Base-by-base conservation (phyloP, 225 moss, liverwort and hornwort species). In the Bryoerythrophyllum caledonicum region DNA sequence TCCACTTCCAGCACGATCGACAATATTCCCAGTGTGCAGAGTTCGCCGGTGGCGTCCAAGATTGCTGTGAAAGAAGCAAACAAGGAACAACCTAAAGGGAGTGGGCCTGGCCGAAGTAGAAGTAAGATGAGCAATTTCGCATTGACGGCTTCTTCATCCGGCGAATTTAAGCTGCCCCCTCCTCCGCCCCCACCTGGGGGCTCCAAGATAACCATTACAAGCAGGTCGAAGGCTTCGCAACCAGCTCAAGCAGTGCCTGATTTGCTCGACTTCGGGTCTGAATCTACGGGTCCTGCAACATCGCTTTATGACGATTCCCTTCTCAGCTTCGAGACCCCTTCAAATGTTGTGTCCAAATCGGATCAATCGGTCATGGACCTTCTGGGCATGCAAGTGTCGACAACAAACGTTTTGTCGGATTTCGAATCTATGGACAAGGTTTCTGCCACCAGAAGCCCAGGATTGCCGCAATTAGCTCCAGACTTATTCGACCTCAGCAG, bases 161-260 rank as follows among this genome's bases (percentile, higher is more conserved):
- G 83, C 52, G 81, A 81, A 38, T 88, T 88, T 58, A 88, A 88
- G 66, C 78, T 88, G 51, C 88, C 88, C 61, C 88, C 88, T 75
- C 88, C 88, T 58, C 88, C 88, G 34, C 85, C 88, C 35, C 88
- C 88, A 70, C 88, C 88, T 65, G 85, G 88, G 66, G 88, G 88
- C 58, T 88, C 76, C 61, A 88, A 88, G 66, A 75, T 78, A 49
- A 73, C 80, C 21, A 74, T 80, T 60, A 51, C 61, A 46, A 82
- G 16, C 46, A 46, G 65, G 70, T 78, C 85, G 41, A 76, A 17
- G 68, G 25, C 71, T 67, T 9, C 74, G 26, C 84, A 68, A 75
- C 26, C 80, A 65, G 67, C 65, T 60, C 82, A 82, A 61, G 60
- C 37, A 37, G 77, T 77, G 32, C 73, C 82, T 78, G 82, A 88